These are phyloP conservation scores for Sarocladium brachiariae DNA, from an alignment of 2,329 filamentous ascomycete genomes.

Conservation along the genomic window DNA sequence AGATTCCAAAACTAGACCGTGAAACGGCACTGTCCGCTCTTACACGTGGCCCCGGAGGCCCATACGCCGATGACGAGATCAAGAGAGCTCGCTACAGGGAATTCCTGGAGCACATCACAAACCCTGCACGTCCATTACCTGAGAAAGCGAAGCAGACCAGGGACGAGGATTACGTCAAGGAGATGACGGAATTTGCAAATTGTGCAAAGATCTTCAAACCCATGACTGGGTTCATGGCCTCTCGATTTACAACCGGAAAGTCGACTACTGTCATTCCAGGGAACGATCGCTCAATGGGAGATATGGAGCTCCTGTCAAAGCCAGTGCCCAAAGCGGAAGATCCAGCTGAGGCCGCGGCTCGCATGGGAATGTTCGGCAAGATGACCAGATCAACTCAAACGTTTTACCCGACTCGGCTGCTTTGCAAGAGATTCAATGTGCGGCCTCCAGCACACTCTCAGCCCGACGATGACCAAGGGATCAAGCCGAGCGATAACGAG, in stretches of 20 bases:
- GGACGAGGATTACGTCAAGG: conserved; percentile 70
- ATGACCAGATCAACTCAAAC: conserved; percentile 68
- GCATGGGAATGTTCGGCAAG: conserved; percentile 84
- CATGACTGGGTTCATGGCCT: conserved; percentile 86
- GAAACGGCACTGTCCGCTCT: conserved; percentile 63
- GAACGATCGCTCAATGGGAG: conserved; percentile 10
- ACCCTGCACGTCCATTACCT: conserved; percentile 41
- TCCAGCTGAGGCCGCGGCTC: conserved; percentile 79
- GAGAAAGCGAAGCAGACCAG: conserved; percentile 34
- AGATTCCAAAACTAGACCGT: conserved; percentile 59
- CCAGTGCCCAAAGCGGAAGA: conserved; percentile 40
- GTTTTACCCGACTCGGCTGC: conserved; percentile 73
- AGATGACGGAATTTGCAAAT: conserved; percentile 67
- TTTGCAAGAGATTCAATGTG: conserved; percentile 97
- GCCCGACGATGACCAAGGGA: conserved; percentile 35
- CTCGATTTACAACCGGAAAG: conserved; percentile 74
- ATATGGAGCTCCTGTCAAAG: conserved; percentile 21
- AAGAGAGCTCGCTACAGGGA: conserved; percentile 76
- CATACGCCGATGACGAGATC: conserved; percentile 73
- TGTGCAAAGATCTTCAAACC: conserved; percentile 76
- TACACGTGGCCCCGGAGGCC: conserved; percentile 57
- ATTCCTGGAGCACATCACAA: conserved; percentile 71
- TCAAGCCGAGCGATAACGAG: conserved; percentile 7
- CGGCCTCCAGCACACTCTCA: conserved; percentile 64
- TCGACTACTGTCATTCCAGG: conserved; percentile 27